phyloP scores from a whole-genome alignment of 164 flowering plant species.

The Stephania cephalantha region DNA sequence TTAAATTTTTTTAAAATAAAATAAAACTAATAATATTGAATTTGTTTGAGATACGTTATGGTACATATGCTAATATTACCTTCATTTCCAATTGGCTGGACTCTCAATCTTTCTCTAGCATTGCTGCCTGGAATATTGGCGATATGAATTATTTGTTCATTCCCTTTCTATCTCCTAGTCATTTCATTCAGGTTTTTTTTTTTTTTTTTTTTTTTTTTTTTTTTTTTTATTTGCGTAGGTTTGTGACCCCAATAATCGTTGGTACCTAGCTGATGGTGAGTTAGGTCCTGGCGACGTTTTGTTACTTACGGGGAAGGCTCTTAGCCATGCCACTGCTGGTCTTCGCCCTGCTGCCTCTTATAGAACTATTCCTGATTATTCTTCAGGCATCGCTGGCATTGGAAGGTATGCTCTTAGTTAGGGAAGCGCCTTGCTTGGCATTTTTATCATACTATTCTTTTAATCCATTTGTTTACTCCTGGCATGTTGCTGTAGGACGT shows the following conservation, averaged over 20 bases:
- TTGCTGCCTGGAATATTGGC: not conserved
- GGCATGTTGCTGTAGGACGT: conserved; percentile 48
- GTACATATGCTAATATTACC: not conserved
- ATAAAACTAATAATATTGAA: not conserved
- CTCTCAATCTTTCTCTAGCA: not conserved
- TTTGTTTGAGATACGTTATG: not conserved
- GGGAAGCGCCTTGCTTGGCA: not conserved
- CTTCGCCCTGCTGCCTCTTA: conserved; percentile 81
- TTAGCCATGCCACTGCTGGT: conserved; percentile 94
- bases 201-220: conserved; percentile 23
- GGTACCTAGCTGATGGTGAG: conserved; percentile 85
- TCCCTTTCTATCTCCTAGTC: conserved; percentile 21
- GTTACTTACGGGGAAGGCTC: conserved; percentile 83
- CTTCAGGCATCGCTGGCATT: conserved; percentile 28
- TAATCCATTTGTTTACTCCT: conserved; percentile 4
- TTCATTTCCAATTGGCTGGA: not conserved
- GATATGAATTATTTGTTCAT: not conserved
- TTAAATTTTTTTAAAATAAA: not conserved
- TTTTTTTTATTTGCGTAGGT: conserved; percentile 40
- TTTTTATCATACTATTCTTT: not conserved
- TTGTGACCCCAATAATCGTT: conserved; percentile 88
- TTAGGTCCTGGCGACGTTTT: conserved; percentile 69
- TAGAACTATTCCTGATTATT: conserved; percentile 49
- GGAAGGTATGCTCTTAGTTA: conserved; percentile 50
- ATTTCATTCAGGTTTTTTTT: conserved; percentile 24